Evolutionary conservation across 768 basidiomycete genomes (phyloP).

Genomic region (Kockovaella imperatae): DNA sequence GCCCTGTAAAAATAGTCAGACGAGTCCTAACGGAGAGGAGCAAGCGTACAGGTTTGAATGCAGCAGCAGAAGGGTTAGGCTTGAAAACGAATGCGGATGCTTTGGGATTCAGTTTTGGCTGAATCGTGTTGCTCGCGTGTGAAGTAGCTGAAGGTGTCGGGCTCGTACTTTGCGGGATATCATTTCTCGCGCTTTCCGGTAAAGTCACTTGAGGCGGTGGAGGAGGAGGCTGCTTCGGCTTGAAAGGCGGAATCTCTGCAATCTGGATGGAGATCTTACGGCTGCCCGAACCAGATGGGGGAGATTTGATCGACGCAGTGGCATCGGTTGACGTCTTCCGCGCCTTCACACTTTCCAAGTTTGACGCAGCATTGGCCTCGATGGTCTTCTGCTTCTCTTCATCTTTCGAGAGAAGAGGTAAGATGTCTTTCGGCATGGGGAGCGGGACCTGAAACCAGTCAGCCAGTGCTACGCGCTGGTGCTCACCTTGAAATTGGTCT

Average conservation of each 20-base stretch:
- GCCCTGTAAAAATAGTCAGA: conserved; percentile 10
- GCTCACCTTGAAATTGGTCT: conserved; percentile 82
- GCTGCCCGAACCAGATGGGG: conserved; percentile 44
- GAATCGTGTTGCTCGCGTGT: conserved; percentile 21
- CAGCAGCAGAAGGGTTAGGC: conserved; percentile 70
- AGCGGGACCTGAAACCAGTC: conserved; percentile 62
- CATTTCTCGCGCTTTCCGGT: conserved; percentile 22
- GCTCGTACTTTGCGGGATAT: conserved; percentile 13
- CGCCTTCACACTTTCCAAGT: conserved; percentile 48
- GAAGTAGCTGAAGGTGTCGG: conserved; percentile 42
- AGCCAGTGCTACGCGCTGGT: not conserved
- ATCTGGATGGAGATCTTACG: conserved; percentile 63
- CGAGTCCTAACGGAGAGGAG: not conserved
- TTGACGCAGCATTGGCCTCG: conserved; percentile 32
- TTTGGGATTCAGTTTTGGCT: conserved; percentile 66
- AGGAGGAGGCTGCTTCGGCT: conserved; percentile 50
- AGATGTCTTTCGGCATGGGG: conserved; percentile 88
- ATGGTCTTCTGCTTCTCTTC: conserved; percentile 81
- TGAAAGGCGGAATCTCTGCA: conserved; percentile 84
- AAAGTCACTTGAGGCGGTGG: conserved; percentile 14
- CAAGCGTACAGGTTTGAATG: conserved; percentile 58
- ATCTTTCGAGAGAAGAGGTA: conserved; percentile 86
- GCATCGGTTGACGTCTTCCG: conserved; percentile 1
- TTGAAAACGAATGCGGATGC: conserved; percentile 73
- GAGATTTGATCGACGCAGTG: conserved; percentile 3